These are phyloP conservation scores for Oryza officinalis DNA, from an alignment of 176 grass and related monocot genomes.

Conservation along the genomic window DNA sequence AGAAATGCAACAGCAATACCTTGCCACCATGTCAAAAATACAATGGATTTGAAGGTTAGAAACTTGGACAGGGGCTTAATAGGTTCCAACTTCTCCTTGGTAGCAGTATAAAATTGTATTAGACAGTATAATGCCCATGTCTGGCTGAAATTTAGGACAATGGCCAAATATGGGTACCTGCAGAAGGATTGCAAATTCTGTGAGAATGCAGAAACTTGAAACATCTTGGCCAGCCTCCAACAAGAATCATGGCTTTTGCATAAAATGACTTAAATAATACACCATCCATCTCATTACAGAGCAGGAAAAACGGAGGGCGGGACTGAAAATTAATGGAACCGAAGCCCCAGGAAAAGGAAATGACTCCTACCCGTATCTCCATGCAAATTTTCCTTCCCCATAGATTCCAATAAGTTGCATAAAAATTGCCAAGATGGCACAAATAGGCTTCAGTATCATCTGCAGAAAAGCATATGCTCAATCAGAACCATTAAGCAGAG, in stretches of 20 bases:
- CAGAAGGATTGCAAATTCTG: constrained; percentile 9
- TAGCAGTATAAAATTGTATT: constrained; percentile 90
- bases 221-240: not conserved
- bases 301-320: not conserved
- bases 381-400: constrained; percentile 94
- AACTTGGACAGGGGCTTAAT: constrained; percentile 96
- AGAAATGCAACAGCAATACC: constrained; percentile 95
- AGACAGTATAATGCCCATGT: constrained; percentile 99
- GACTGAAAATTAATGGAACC: not conserved
- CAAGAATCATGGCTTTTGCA: constrained; percentile 8
- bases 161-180: constrained; percentile 97
- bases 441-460: constrained; percentile 99
- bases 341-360: constrained; percentile 2
- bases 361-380: constrained; percentile 84
- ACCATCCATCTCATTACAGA: not conserved
- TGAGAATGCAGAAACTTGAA: constrained; percentile 20
- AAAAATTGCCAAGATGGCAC: constrained; percentile 86
- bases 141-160: constrained; percentile 97
- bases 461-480: constrained; percentile 41
- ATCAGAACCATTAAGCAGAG: constrained; percentile 23
- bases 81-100: constrained; percentile 90
- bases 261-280: not conserved
- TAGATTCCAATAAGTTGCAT: constrained; percentile 86
- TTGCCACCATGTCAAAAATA: constrained; percentile 99
- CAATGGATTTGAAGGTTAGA: constrained; percentile 98